A percentile compares a stretch with the other conserved stretches of the same genome.
phyloP scores from a whole-genome alignment of 345 rosid species.

The Gossypium herbaceum region DNA sequence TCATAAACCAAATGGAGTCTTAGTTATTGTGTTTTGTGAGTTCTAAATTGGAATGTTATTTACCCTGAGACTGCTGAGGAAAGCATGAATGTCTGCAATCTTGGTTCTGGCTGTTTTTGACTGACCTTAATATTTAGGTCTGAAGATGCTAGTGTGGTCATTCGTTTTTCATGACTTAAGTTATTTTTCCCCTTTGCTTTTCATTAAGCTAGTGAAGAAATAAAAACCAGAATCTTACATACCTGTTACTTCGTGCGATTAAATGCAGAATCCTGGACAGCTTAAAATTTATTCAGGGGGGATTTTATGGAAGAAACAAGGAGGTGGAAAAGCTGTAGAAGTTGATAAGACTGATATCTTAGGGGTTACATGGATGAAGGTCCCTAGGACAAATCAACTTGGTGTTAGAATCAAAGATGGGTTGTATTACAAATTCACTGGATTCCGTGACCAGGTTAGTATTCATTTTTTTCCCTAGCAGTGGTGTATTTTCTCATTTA shows the following conservation, averaged over 20 bases:
- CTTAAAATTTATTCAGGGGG: constrained; percentile 71
- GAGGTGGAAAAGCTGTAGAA: constrained; percentile 95
- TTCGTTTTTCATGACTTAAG: background rate
- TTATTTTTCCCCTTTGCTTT: constrained; percentile 10
- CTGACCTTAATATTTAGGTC: background rate
- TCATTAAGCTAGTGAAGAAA: background rate
- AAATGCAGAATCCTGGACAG: constrained; percentile 78
- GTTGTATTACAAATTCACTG: constrained; percentile 73
- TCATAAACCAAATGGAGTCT: background rate
- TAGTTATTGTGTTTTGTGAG: background rate
- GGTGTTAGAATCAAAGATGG: constrained; percentile 80
- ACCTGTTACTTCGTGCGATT: background rate
- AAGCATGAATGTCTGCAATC: background rate
- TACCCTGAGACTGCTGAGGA: background rate
- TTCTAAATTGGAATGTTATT: background rate
- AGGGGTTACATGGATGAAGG: constrained; percentile 81
- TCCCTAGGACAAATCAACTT: constrained; percentile 78
- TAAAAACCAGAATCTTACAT: background rate
- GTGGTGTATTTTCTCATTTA: background rate
- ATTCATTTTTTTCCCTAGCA: background rate
- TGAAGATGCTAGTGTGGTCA: background rate
- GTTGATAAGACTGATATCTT: constrained; percentile 77
- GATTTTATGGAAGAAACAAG: constrained; percentile 91
- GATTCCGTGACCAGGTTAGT: constrained; percentile 83
- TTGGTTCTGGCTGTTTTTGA: background rate